These are phyloP conservation scores for Eucalyptus marginata DNA, from an alignment of 345 rosid species.

Conservation along the genomic window DNA sequence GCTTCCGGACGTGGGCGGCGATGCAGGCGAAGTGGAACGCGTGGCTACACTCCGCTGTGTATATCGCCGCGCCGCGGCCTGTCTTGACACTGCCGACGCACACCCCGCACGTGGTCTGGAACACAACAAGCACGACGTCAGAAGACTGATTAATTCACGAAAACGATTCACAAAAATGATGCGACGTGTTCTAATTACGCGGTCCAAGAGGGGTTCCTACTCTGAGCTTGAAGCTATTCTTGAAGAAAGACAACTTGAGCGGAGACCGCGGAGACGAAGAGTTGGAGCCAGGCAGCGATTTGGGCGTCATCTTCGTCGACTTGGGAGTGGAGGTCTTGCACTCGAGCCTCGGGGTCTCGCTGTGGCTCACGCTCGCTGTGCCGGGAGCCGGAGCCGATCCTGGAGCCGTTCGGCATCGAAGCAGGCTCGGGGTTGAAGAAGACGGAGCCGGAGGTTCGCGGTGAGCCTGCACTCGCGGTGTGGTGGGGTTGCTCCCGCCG, in stretches of 20 bases:
- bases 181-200: not conserved
- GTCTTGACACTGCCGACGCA: conserved; percentile 66
- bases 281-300: conserved; percentile 15
- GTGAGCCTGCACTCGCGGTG: not conserved
- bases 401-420: not conserved
- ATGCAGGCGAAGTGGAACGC: conserved; percentile 82
- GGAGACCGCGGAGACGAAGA: conserved; percentile 78
- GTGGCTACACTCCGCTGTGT: conserved; percentile 84
- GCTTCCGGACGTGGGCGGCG: conserved; percentile 42
- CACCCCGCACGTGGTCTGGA: conserved; percentile 65
- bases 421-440: not conserved
- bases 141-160: not conserved
- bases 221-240: conserved; percentile 71
- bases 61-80: conserved; percentile 74
- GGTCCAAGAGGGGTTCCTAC: conserved; percentile 14
- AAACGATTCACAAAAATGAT: not conserved
- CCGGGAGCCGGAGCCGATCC: not conserved
- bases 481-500: not conserved
- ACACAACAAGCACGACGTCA: not conserved
- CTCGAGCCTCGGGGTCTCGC: not conserved
- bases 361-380: not conserved
- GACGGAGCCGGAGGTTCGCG: not conserved
- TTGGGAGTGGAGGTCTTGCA: not conserved
- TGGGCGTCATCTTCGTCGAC: conserved; percentile 4
- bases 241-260: conserved; percentile 64